Conservation (phyloP, 2,329 filamentous ascomycete species). For the Aspergillus fischeri region DNA sequence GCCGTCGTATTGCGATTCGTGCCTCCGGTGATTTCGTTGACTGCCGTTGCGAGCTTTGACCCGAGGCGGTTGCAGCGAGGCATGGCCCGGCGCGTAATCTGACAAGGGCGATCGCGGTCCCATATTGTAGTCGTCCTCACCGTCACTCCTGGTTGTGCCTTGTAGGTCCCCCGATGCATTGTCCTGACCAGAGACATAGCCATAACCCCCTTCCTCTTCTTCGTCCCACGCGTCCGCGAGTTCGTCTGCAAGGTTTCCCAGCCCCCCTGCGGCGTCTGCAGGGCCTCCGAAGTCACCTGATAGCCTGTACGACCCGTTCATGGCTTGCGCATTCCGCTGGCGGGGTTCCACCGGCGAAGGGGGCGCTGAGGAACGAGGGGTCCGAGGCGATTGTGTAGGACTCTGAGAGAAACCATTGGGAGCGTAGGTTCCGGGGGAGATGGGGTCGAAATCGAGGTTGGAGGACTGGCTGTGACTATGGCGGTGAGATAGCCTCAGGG, state of each 20-base stretch:
- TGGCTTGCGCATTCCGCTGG: conserved; percentile 32
- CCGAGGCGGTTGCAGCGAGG: conserved; percentile 32
- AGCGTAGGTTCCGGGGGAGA: conserved; percentile 29
- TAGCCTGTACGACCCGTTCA: conserved; percentile 34
- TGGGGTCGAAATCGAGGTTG: conserved; percentile 33
- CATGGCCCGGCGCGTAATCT: conserved; percentile 19
- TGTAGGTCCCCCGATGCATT: conserved; percentile 26
- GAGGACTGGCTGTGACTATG: conserved; percentile 30
- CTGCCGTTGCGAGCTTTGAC: conserved; percentile 36
- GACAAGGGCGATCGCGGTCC: conserved; percentile 23
- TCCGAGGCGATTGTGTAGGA: conserved; percentile 31
- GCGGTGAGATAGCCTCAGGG: conserved; percentile 37
- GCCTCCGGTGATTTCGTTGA: conserved; percentile 34
- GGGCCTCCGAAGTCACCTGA: conserved; percentile 37
- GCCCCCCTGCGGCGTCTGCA: conserved; percentile 40
- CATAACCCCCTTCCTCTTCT: conserved; percentile 46
- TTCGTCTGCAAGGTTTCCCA: conserved; percentile 62
- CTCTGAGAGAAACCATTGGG: conserved; percentile 30
- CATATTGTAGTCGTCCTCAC: conserved; percentile 29
- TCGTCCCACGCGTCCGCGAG: conserved; percentile 56
- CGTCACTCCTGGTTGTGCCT: conserved; percentile 27
- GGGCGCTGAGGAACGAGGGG: conserved; percentile 34
- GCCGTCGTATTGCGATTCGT: conserved; percentile 51
- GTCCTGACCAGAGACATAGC: conserved; percentile 37
- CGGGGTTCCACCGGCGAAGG: conserved; percentile 38